A percentile compares a stretch with the other conserved stretches of the same genome.
These are phyloP conservation scores for Flaveria bidentis DNA, from an alignment of 129 eudicot genomes.

Conservation along the genomic window DNA sequence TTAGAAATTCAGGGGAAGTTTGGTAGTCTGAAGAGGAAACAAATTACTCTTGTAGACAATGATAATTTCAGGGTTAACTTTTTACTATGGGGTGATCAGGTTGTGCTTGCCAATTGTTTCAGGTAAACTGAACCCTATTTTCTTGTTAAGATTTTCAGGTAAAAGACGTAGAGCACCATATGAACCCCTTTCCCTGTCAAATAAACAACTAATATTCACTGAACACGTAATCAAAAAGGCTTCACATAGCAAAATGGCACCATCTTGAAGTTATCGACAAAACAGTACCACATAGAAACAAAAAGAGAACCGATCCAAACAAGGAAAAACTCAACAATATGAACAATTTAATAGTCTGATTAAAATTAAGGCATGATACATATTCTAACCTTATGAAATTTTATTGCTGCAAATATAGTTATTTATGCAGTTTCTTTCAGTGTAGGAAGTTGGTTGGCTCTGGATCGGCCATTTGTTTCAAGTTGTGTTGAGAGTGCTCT, in stretches of 20 bases:
- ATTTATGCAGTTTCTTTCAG: constrained; percentile 44
- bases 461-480: constrained; percentile 81
- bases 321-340: neutral
- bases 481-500: constrained; percentile 44
- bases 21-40: constrained; percentile 72
- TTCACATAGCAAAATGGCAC: neutral
- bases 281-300: neutral
- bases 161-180: neutral
- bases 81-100: constrained; percentile 93
- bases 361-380: neutral
- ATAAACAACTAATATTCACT: constrained; percentile 18
- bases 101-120: constrained; percentile 68
- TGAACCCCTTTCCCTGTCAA: neutral
- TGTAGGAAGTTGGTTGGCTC: constrained; percentile 88
- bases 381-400: neutral
- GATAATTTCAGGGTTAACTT: constrained; percentile 65
- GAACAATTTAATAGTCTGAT: neutral
- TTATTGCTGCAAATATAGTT: constrained; percentile 10
- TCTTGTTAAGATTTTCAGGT: neutral
- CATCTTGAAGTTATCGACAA: neutral
- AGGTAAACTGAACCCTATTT: constrained; percentile 49
- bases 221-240: constrained; percentile 1
- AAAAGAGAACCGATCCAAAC: constrained; percentile 6
- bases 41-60: constrained; percentile 71
- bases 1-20: constrained; percentile 63